Percentiles rank a stretch among this genome's conserved stretches.
phyloP scores from a whole-genome alignment of 2,329 filamentous ascomycete species.

The Amylocarpus encephaloides region DNA sequence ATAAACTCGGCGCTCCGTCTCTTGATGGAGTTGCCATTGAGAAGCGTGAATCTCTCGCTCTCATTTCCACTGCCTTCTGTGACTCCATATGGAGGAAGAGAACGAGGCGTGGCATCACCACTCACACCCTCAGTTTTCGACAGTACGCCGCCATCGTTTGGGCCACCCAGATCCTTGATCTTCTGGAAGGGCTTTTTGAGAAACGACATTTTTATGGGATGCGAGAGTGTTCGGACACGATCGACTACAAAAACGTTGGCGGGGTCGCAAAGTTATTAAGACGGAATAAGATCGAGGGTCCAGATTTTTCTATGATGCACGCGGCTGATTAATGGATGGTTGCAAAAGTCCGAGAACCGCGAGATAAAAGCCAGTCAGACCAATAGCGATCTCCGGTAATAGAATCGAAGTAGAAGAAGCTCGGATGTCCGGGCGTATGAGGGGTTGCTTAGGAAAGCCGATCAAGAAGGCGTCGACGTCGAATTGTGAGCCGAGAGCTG shows the following conservation, averaged over 20 bases:
- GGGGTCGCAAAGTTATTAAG: background rate
- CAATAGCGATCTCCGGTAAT: background rate
- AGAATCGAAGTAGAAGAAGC: background rate
- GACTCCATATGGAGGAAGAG: background rate
- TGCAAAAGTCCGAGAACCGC: background rate
- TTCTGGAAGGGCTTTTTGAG: slow-evolving; percentile 27
- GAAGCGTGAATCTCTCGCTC: background rate
- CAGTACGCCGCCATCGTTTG: slow-evolving; percentile 6
- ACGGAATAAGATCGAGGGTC: background rate
- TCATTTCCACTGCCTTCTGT: slow-evolving; percentile 2
- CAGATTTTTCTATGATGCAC: background rate
- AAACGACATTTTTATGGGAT: slow-evolving; percentile 23
- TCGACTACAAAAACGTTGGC: background rate
- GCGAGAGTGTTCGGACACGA: background rate
- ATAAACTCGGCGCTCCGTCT: slow-evolving; percentile 22
- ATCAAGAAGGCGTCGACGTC: too few species aligned
- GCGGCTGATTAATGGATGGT: slow-evolving; percentile 4
- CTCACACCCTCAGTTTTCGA: slow-evolving; percentile 14
- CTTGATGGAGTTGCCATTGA: slow-evolving; percentile 9
- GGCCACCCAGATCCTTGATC: slow-evolving; percentile 15
- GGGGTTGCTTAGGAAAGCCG: too few species aligned
- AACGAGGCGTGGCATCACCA: slow-evolving; percentile 4
- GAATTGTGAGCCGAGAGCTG: too few species aligned
- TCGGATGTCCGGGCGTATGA: background rate
- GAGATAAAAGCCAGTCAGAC: too few species aligned